Percentiles rank a stretch among this genome's conserved stretches.
Evolutionary conservation across 1,139 yeast genomes (phyloP).

Genomic region (Pichia terricola): DNA sequence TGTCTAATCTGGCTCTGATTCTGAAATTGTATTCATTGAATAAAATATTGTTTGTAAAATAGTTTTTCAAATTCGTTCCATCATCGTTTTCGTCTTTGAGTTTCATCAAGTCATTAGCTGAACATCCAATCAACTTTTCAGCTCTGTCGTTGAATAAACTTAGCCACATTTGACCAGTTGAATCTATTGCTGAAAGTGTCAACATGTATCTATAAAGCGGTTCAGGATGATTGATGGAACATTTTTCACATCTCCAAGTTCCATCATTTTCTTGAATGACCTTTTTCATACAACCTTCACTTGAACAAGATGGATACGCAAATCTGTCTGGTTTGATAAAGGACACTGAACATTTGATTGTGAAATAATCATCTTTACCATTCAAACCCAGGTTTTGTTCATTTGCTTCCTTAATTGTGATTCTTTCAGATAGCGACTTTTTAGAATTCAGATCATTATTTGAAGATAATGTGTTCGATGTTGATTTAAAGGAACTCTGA

Average conservation of each 20-base stretch:
- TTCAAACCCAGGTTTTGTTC: conserved; percentile 62
- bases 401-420: conserved; percentile 58
- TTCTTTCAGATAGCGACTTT: conserved; percentile 35
- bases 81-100: conserved; percentile 39
- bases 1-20: conserved; percentile 74
- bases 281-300: conserved; percentile 73
- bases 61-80: conserved; percentile 34
- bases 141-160: conserved; percentile 86
- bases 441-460: conserved; percentile 24
- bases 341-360: conserved; percentile 62
- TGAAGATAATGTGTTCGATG: conserved; percentile 34
- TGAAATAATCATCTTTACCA: conserved; percentile 72
- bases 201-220: conserved; percentile 78
- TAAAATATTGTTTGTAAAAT: conserved; percentile 40
- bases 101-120: conserved; percentile 58
- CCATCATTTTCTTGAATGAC: conserved; percentile 65
- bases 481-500: conserved; percentile 49
- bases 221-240: conserved; percentile 56
- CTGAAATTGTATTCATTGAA: conserved; percentile 68
- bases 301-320: conserved; percentile 85
- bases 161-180: conserved; percentile 78
- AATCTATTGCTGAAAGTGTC: conserved; percentile 64
- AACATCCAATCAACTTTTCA: conserved; percentile 49
- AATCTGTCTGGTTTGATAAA: conserved; percentile 66
- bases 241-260: conserved; percentile 89